Conservation (phyloP, 2,329 filamentous ascomycete genomes). For the Microcyclosporella mali region DNA sequence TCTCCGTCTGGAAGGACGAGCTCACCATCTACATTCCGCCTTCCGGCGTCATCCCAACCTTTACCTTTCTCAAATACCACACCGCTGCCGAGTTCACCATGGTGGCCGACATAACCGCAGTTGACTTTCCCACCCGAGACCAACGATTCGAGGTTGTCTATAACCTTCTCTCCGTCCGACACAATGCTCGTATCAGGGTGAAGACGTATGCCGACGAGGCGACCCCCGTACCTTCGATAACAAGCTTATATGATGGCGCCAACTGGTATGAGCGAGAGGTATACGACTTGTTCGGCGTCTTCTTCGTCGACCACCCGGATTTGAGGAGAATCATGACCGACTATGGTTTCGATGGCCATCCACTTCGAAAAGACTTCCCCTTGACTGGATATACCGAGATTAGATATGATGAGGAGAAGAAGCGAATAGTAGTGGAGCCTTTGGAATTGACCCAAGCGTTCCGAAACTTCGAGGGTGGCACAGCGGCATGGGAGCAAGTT, state of each 20-base stretch:
- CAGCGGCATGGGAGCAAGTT: conserved; percentile 58
- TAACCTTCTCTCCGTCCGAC: conserved; percentile 89
- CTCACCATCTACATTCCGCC: conserved; percentile 72
- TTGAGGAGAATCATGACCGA: conserved; percentile 98
- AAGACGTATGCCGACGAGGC: conserved; percentile 99
- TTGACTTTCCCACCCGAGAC: conserved; percentile 91
- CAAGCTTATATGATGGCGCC: conserved; percentile 81
- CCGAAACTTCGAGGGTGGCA: conserved; percentile 86
- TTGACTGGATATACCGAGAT: conserved; percentile 97
- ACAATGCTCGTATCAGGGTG: conserved; percentile 93
- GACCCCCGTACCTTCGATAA: conserved; percentile 84
- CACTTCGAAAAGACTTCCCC: conserved; percentile 94
- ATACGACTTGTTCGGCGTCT: conserved; percentile 95
- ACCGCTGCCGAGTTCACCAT: conserved; percentile 95
- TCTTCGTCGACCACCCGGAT: conserved; percentile 93
- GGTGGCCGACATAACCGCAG: conserved; percentile 83
- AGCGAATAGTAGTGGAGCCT: conserved; percentile 96
- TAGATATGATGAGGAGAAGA: conserved; percentile 98
- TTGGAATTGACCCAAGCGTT: conserved; percentile 97
- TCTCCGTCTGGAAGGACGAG: conserved; percentile 99
- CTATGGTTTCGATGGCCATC: conserved; percentile 97
- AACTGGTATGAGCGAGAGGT: conserved; percentile 99
- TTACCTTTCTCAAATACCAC: conserved; percentile 95
- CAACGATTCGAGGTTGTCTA: conserved; percentile 98
- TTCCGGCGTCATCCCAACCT: conserved; percentile 79